Percentiles rank a stretch among this genome's conserved stretches.
phyloP scores from a whole-genome alignment of 2,329 filamentous ascomycete genomes.

The Pleomassaria siparia region DNA sequence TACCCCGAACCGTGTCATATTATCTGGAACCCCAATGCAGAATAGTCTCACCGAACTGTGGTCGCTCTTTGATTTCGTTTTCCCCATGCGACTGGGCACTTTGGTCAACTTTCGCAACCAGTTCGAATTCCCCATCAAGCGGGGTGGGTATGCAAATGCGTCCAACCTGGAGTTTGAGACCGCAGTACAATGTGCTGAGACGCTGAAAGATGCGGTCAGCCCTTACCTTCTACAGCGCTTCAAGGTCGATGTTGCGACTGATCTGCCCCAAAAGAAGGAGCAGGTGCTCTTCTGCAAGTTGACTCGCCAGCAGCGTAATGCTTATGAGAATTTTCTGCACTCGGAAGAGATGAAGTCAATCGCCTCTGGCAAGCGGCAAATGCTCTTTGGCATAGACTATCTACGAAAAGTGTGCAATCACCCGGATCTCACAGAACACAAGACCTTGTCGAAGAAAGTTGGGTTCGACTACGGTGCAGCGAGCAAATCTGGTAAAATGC shows the following conservation, averaged over 20 bases:
- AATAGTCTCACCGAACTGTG: conserved; percentile 94
- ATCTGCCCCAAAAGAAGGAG: conserved; percentile 93
- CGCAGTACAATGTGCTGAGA: conserved; percentile 90
- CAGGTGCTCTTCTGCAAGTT: conserved; percentile 95
- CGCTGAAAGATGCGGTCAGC: conserved; percentile 88
- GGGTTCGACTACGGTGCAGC: conserved; percentile 77
- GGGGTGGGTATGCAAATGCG: conserved; percentile 93
- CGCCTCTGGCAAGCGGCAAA: conserved; percentile 70
- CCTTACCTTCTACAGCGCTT: conserved; percentile 90
- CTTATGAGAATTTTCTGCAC: conserved; percentile 77
- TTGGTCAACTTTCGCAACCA: conserved; percentile 86
- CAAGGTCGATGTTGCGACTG: conserved; percentile 90
- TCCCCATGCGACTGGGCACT: conserved; percentile 91
- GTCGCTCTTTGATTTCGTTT: conserved; percentile 98
- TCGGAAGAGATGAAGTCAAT: conserved; percentile 89
- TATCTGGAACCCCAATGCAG: conserved; percentile 96
- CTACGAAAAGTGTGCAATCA: conserved; percentile 98
- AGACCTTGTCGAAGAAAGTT: conserved; percentile 57
- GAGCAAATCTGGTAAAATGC: conserved; percentile 89
- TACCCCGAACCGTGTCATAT: conserved; percentile 85
- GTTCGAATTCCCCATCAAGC: conserved; percentile 90
- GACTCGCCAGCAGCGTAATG: conserved; percentile 73
- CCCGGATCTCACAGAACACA: conserved; percentile 79
- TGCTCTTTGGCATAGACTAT: conserved; percentile 86
- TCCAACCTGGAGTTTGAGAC: conserved; percentile 93